phyloP scores from a whole-genome alignment of 768 basidiomycete genomes.

The Panaeolus cyanescens region DNA sequence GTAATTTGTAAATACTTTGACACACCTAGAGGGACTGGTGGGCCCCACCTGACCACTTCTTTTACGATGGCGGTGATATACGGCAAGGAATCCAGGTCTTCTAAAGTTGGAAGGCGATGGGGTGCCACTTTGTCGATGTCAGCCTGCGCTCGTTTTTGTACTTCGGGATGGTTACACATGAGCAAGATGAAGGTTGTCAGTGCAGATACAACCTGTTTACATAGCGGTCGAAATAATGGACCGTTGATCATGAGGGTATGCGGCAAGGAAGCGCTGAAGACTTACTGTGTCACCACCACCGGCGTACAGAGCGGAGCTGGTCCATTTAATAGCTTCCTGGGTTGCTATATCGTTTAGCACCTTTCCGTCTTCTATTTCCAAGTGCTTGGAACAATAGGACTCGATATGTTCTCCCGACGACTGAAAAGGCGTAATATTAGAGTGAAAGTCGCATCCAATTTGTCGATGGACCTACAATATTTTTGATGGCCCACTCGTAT shows the following conservation, averaged over 20 bases:
- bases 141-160: slow-evolving; percentile 34
- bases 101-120: slow-evolving; percentile 27
- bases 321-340: slow-evolving; percentile 30
- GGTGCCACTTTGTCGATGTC: slow-evolving; percentile 3
- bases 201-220: slow-evolving; percentile 7
- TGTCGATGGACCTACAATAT: slow-evolving; percentile 27
- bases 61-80: slow-evolving; percentile 35
- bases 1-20: no score
- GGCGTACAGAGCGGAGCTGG: slow-evolving; percentile 27
- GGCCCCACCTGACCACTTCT: slow-evolving; percentile 34
- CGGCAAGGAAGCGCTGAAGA: slow-evolving; percentile 2
- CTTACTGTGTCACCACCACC: slow-evolving; percentile 41
- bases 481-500: slow-evolving; percentile 30
- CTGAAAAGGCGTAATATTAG: not conserved
- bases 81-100: slow-evolving; percentile 28
- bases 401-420: slow-evolving; percentile 17
- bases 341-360: slow-evolving; percentile 18
- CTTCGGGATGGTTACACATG: slow-evolving; percentile 41
- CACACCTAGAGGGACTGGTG: slow-evolving; percentile 4
- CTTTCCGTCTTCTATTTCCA: slow-evolving; percentile 22
- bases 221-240: no score
- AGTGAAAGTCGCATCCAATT: not conserved
- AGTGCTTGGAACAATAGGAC: slow-evolving; percentile 34
- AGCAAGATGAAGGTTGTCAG: slow-evolving; percentile 11
- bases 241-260: not conserved